phyloP scores from a whole-genome alignment of 805 yeast genomes.

The Kazachstania viticola region DNA sequence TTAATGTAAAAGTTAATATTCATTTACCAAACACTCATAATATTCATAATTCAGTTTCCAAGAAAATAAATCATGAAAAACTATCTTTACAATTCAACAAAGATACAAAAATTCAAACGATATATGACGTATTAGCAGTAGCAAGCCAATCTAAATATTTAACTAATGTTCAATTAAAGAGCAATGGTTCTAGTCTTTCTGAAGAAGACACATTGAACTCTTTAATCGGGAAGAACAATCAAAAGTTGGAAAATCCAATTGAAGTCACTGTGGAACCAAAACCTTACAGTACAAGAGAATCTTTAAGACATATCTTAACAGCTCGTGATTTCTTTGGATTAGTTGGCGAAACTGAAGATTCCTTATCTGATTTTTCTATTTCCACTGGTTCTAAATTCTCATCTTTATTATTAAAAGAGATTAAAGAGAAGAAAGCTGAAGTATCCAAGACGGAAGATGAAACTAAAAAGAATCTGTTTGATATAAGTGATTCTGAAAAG shows the following conservation, averaged over 20 bases:
- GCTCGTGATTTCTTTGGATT: slow-evolving; percentile 27
- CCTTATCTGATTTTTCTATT: slow-evolving; percentile 22
- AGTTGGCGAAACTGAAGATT: slow-evolving; percentile 23
- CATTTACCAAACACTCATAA: slow-evolving; percentile 10
- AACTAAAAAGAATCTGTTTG: slow-evolving; percentile 14
- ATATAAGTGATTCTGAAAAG: slow-evolving; percentile 24
- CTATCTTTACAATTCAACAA: slow-evolving; percentile 17
- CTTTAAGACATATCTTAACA: slow-evolving; percentile 20
- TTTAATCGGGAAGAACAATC: slow-evolving; percentile 9
- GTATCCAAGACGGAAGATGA: slow-evolving; percentile 8
- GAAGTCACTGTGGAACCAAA: slow-evolving; percentile 14
- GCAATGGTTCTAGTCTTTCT: slow-evolving; percentile 9
- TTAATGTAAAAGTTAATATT: slow-evolving; percentile 11
- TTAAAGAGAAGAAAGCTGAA: slow-evolving; percentile 9
- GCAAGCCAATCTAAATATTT: slow-evolving; percentile 19
- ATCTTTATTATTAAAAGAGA: slow-evolving; percentile 14
- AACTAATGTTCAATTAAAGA: slow-evolving; percentile 18
- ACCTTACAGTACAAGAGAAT: slow-evolving; percentile 23
- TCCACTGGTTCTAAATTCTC: slow-evolving; percentile 24
- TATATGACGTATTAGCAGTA: slow-evolving; percentile 18
- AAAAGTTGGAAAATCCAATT: slow-evolving; percentile 4
- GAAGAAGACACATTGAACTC: slow-evolving; percentile 9
- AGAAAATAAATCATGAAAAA: slow-evolving; percentile 9
- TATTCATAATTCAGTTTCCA: slow-evolving; percentile 1
- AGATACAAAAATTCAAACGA: slow-evolving; percentile 17